Evolutionary conservation across 371 early-diverging fungal genomes (phyloP), one percentile per base, ranked within the genome.

Genomic region (Quaeritorhiza haematococci): DNA sequence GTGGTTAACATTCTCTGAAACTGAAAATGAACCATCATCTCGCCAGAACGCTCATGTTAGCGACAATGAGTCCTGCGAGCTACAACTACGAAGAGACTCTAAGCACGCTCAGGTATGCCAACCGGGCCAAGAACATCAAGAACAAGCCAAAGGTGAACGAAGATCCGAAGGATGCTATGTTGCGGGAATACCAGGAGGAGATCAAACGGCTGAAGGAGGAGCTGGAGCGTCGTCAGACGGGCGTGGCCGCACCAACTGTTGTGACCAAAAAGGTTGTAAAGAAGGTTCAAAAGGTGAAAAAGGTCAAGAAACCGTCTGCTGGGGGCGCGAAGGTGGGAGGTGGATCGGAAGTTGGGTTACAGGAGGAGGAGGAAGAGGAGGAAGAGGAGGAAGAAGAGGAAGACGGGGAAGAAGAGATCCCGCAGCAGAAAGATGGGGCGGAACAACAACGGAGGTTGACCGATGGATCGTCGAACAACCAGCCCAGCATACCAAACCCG

Each of bases 41-140:
- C 53, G 74, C 82, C 8, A 84, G 86, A 50, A 87, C 90, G 2
- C 75, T 91, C 42, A 94, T 93, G 76, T 85, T 92, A 33, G 92
- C 90, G 33, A 91, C 86, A 32, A 78, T 92, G 56, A 84, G 81
- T 27, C 93, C 92, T 0, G 81, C 85, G 3, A 69, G 79, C 38
- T 83, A 81, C 53, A 88, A 89, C 66, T 84, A 82, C 51, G 84
- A 86, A 50, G 94, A 94, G 62, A 89, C 90, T 32, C 64, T 90
- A 15, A 82, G 84, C 33, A 95, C 94, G 0, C 73, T 95, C 33
- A 76, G 89, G 27, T 95, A 93, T 69, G 94, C 94, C 0, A 88
- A 89, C 59, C 74, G 92, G n/a, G 92, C 92, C 5, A 92, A 92
- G 66, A 82, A 84, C 73, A 91, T 91, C 63, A 85, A 83, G 66